Base-by-base conservation (phyloP, 1,284 basidiomycete genomes). In the Phellinidium pouzarii region DNA sequence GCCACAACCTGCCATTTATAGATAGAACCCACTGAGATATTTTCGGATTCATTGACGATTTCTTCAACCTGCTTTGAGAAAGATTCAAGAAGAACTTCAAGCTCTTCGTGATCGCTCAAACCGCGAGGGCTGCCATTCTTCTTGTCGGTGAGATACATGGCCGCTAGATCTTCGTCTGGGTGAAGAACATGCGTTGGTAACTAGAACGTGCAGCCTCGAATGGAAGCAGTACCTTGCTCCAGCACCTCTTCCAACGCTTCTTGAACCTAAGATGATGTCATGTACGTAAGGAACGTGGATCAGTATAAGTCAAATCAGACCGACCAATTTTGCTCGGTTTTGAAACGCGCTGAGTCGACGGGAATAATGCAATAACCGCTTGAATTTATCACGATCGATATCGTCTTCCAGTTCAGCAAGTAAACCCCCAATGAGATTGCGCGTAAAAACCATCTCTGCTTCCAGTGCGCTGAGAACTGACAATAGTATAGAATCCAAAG, bases 51-150 rank as follows among this genome's bases (percentile, higher is more conserved):
- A 59, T 86, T 92, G 4, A 94, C 91, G 54, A 96, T 91, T 71
- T 96, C 94, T 67, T 96, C 94, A 0, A 94, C 91, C 65, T 96
- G 95, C 66, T 97, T 97, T 22, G 87, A 80, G 66, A 97, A 97
- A 8, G 87, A 90, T 67, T 99, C 95, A 4, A 99, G 72, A 4
- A 99, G 72, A 4, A 96, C 78, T 65, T 99, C 95, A 1, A 98
- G 74, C 59, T 98, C 94, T 59, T 94, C 90, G 64, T 97, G 94
- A 64, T 96, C 94, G 60, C 85, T 75, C 44, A 77, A 62, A 17
- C 76, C 72, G 20, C 87, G 76, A 9, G 72, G 68, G 0, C 72
- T 61, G 9, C 77, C 77, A 25, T 79, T 79, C 59, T 79, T 80
- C 67, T 87, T 87, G 63, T 91, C 89, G 0, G 82, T 89, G 46